phyloP scores from a whole-genome alignment of 768 basidiomycete genomes.

The Lactifluus piperatus region DNA sequence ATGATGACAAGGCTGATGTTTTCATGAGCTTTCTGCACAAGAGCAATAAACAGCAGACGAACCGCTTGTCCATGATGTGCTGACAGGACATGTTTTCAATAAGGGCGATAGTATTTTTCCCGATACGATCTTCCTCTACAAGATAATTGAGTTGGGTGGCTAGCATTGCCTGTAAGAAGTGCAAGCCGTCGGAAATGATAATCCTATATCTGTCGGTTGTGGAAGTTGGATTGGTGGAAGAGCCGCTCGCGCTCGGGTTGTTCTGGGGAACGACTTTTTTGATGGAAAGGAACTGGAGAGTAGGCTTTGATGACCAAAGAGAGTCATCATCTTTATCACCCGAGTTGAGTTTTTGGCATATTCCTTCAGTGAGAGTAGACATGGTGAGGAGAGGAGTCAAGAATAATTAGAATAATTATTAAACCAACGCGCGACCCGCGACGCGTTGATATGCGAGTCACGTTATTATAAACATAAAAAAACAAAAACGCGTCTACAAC shows the following conservation, averaged over 20 bases:
- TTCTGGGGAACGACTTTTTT: slow-evolving; percentile 52
- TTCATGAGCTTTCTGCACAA: slow-evolving; percentile 3
- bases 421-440: slow-evolving; percentile 9
- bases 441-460: slow-evolving; percentile 3
- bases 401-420: not conserved
- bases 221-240: slow-evolving; percentile 11
- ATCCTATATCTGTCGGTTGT: slow-evolving; percentile 55
- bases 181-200: slow-evolving; percentile 82
- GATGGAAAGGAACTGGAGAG: slow-evolving; percentile 75
- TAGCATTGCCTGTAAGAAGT: slow-evolving; percentile 90
- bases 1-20: slow-evolving; percentile 67
- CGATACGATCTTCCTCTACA: slow-evolving; percentile 53
- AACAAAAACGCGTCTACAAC: too few species aligned
- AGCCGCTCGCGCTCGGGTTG: slow-evolving; percentile 18
- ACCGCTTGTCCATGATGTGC: slow-evolving; percentile 79
- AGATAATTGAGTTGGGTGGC: slow-evolving; percentile 82
- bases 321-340: slow-evolving; percentile 15
- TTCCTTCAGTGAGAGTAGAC: slow-evolving; percentile 11
- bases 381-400: not conserved
- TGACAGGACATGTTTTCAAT: slow-evolving; percentile 77
- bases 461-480: not conserved
- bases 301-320: slow-evolving; percentile 31
- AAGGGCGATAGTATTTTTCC: slow-evolving; percentile 58
- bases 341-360: slow-evolving; percentile 15
- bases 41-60: slow-evolving; percentile 24